phyloP scores from a whole-genome alignment of 2,329 filamentous ascomycete species.

The Plenodomus tracheiphilus region DNA sequence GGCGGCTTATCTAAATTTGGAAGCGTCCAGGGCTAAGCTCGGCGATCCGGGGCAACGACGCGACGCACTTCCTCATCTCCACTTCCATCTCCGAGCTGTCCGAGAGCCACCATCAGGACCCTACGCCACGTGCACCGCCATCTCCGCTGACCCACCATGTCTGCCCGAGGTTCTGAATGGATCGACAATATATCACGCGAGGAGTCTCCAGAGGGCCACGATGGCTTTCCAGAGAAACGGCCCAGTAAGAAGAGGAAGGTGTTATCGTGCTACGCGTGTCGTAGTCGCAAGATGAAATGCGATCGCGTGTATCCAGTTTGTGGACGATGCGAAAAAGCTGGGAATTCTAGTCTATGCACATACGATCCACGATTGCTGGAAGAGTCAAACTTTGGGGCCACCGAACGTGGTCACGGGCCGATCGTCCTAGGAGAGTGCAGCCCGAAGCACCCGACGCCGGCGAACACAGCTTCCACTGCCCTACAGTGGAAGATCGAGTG shows the following conservation, averaged over 20 bases:
- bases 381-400: conserved; percentile 25
- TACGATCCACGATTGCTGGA: conserved; percentile 46
- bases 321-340: conserved; percentile 49
- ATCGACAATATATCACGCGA: conserved; percentile 34
- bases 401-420: conserved; percentile 24
- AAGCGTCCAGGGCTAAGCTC: neutral
- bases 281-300: conserved; percentile 53
- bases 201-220: conserved; percentile 30
- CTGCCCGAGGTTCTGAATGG: conserved; percentile 24
- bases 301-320: conserved; percentile 51
- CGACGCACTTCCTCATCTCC: conserved; percentile 8
- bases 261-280: conserved; percentile 52
- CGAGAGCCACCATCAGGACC: conserved; percentile 13
- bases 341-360: conserved; percentile 47
- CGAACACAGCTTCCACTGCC: conserved; percentile 16
- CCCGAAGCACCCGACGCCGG: conserved; percentile 2
- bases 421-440: conserved; percentile 8
- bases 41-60: neutral
- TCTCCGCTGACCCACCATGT: conserved; percentile 24
- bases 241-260: conserved; percentile 49
- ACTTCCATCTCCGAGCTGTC: conserved; percentile 27
- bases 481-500: conserved; percentile 32
- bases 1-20: neutral
- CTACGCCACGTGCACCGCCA: neutral
- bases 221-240: conserved; percentile 44